phyloP scores from a whole-genome alignment of 768 basidiomycete genomes.

The Porphyrellus cyaneotinctus region DNA sequence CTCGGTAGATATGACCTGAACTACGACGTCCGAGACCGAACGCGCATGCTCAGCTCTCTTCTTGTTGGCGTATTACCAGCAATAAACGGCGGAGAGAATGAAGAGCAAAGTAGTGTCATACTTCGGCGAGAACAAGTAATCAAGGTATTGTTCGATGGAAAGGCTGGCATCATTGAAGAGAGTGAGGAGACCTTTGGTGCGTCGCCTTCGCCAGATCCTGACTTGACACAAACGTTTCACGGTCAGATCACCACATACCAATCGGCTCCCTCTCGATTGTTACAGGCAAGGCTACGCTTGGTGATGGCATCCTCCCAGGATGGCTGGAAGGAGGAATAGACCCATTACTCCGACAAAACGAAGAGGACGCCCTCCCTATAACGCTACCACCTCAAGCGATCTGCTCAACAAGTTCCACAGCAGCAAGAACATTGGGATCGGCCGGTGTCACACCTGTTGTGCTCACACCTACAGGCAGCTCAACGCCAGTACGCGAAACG shows the following conservation, averaged over 20 bases:
- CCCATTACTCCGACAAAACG: conserved; percentile 63
- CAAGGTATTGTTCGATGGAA: conserved; percentile 76
- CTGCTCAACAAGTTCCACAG: conserved; percentile 33
- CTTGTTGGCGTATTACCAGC: conserved; percentile 50
- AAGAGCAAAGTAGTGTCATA: conserved; percentile 66
- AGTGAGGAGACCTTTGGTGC: conserved; percentile 33
- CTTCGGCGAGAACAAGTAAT: conserved; percentile 78
- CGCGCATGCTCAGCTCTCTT: conserved; percentile 71
- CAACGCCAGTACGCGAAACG: conserved; percentile 43
- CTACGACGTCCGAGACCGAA: conserved; percentile 90
- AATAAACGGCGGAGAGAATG: conserved; percentile 34
- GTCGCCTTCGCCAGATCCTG: conserved; percentile 9
- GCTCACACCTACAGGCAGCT: conserved; percentile 50
- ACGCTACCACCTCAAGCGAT: conserved; percentile 37
- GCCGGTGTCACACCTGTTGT: conserved; percentile 44
- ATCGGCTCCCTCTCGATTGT: conserved; percentile 69
- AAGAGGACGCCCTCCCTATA: conserved; percentile 44
- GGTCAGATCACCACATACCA: conserved; percentile 36
- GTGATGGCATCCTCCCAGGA: conserved; percentile 56
- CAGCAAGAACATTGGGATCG: conserved; percentile 28
- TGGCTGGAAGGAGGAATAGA: conserved; percentile 90
- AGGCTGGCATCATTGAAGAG: conserved; percentile 44
- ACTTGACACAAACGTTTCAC: conserved; percentile 3
- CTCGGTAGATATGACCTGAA: conserved; percentile 85
- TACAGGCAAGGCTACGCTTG: conserved; percentile 48